Evolutionary conservation across 345 rosid species (phyloP).

Genomic region (Gossypium anomalum): DNA sequence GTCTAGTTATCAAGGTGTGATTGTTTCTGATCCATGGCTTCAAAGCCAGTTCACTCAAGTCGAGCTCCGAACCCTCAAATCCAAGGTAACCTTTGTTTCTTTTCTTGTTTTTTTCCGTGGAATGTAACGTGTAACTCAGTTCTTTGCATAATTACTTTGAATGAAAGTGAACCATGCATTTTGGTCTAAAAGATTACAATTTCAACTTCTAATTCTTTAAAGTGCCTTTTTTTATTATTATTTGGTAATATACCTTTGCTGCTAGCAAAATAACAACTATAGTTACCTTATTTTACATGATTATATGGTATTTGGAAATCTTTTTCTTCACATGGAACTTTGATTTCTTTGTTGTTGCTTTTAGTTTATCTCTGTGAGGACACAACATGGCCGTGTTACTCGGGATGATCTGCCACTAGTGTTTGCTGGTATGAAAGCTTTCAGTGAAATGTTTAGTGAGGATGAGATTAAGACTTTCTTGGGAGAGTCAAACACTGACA

Average conservation of each 20-base stretch:
- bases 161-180: background rate
- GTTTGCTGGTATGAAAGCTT: conserved; percentile 65
- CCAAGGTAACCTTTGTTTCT: conserved; percentile 47
- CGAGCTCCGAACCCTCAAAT: conserved; percentile 90
- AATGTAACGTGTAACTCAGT: background rate
- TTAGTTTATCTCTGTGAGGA: conserved; percentile 67
- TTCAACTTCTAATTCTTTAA: background rate
- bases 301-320: background rate
- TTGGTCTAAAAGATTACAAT: background rate
- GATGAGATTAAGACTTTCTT: conserved; percentile 62
- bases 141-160: background rate
- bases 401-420: conserved; percentile 59
- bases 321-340: conserved; percentile 14
- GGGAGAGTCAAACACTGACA: conserved; percentile 39
- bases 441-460: conserved; percentile 52
- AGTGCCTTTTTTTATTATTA: background rate
- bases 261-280: background rate
- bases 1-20: conserved; percentile 88
- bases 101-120: background rate
- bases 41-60: conserved; percentile 99
- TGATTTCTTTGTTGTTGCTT: conserved; percentile 9
- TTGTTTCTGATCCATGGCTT: conserved; percentile 95
- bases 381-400: conserved; percentile 20
- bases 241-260: background rate
- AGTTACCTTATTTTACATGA: background rate